These are phyloP conservation scores for Plasmodium vinckei DNA, from an alignment of 169 alveolate species.

Conservation along the genomic window DNA sequence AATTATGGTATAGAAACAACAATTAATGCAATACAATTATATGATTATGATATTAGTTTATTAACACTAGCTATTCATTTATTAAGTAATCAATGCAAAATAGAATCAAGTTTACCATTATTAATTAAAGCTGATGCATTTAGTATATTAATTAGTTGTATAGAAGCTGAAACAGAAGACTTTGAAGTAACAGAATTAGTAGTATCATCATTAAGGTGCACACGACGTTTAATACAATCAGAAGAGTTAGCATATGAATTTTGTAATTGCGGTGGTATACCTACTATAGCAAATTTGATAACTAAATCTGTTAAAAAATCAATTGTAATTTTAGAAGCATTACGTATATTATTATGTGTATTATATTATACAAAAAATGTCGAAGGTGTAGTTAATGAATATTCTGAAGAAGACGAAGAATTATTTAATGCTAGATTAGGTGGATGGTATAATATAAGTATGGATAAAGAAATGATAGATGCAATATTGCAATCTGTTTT, in stretches of 20 bases:
- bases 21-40: conserved; percentile 84
- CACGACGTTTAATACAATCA: conserved; percentile 88
- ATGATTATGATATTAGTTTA: conserved; percentile 89
- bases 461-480: conserved; percentile 83
- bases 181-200: conserved; percentile 88
- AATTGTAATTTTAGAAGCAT: conserved; percentile 90
- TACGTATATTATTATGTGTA: conserved; percentile 86
- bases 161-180: conserved; percentile 86
- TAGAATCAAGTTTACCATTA: conserved; percentile 85
- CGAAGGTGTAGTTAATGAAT: conserved; percentile 84
- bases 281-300: conserved; percentile 84
- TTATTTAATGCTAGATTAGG: conserved; percentile 62
- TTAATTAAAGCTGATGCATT: conserved; percentile 90
- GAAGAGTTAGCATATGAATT: conserved; percentile 91
- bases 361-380: conserved; percentile 81
- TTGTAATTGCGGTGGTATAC: conserved; percentile 91
- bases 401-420: conserved; percentile 80
- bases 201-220: conserved; percentile 89
- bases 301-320: conserved; percentile 88
- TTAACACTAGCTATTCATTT: conserved; percentile 90
- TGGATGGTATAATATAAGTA: conserved; percentile 86
- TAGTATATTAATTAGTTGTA: conserved; percentile 86
- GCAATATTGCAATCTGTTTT: conserved; percentile 76
- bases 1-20: conserved; percentile 87
- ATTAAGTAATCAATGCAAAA: conserved; percentile 86